A percentile compares a stretch with the other conserved stretches of the same genome.
Conservation (phyloP, 257 asterid genomes). For the Nicotiana attenuata region DNA sequence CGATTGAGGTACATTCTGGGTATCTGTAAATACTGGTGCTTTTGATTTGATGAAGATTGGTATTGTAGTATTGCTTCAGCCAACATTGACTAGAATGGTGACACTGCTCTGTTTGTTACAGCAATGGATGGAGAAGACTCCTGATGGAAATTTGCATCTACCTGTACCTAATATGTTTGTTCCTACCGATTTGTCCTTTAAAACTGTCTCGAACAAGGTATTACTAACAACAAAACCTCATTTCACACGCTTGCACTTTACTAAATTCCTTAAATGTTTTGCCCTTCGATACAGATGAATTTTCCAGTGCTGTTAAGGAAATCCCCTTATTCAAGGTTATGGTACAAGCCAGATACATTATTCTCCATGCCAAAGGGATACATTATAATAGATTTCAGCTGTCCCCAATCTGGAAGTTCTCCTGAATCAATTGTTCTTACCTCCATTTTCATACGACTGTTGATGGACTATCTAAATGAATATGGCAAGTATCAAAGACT, state of each 20-base stretch:
- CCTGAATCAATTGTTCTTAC: conserved; percentile 85
- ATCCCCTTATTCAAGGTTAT: conserved; percentile 74
- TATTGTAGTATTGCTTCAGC: background rate
- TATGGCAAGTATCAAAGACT: conserved; percentile 50
- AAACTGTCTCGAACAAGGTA: conserved; percentile 56
- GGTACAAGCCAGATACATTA: conserved; percentile 88
- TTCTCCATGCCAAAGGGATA: conserved; percentile 85
- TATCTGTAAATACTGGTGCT: conserved; percentile 8
- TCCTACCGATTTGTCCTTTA: conserved; percentile 82
- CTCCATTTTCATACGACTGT: conserved; percentile 61
- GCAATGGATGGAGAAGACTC: conserved; percentile 78
- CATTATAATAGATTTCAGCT: conserved; percentile 71
- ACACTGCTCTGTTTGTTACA: conserved; percentile 27
- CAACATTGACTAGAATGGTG: background rate
- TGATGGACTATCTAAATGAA: conserved; percentile 94
- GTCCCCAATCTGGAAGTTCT: conserved; percentile 76
- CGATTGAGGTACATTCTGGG: conserved; percentile 57
- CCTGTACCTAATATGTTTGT: conserved; percentile 77
- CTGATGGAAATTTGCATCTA: conserved; percentile 60
- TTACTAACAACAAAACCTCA: conserved; percentile 14
- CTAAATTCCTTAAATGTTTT: conserved; percentile 24
- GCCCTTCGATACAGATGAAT: conserved; percentile 46
- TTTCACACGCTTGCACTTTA: conserved; percentile 4
- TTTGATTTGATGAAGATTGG: background rate
- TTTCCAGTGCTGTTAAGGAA: conserved; percentile 68